These are phyloP conservation scores for Davidsoniella virescens DNA, from an alignment of 2,329 filamentous ascomycete genomes.

Conservation along the genomic window DNA sequence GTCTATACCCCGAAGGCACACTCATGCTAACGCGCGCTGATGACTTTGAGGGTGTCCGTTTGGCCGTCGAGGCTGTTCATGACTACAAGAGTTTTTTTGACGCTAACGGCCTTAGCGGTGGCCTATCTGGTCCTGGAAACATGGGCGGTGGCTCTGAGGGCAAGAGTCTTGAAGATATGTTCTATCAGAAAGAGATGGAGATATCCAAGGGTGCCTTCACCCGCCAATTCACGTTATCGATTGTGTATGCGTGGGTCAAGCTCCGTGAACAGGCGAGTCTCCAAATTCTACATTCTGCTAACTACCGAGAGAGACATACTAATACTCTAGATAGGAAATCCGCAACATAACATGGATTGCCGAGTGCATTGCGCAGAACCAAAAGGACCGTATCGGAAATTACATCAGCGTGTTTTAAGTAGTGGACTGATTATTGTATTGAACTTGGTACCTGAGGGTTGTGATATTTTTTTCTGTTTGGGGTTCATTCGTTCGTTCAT, in stretches of 20 bases:
- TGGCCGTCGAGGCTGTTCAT: conserved; percentile 80
- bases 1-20: conserved; percentile 83
- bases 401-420: conserved; percentile 89
- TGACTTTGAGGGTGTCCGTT: conserved; percentile 80
- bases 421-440: neutral
- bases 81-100: conserved; percentile 98
- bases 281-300: neutral
- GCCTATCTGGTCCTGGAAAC: conserved; percentile 59
- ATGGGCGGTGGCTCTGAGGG: conserved; percentile 72
- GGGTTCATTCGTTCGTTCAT: conserved; percentile 1
- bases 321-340: conserved; percentile 56
- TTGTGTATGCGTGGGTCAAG: conserved; percentile 97
- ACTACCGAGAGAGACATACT: conserved; percentile 14
- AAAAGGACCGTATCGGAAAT: conserved; percentile 97
- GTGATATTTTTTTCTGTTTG: conserved; percentile 1
- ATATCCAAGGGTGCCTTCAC: conserved; percentile 92
- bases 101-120: conserved; percentile 62
- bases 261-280: conserved; percentile 76
- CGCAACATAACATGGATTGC: conserved; percentile 99
- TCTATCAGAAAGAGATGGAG: conserved; percentile 99
- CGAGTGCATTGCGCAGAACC: conserved; percentile 98
- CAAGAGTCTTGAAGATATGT: conserved; percentile 88
- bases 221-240: conserved; percentile 82
- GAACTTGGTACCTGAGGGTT: neutral
- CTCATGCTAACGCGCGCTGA: conserved; percentile 90